Evolutionary conservation across 805 yeast species (phyloP).

Genomic region (Metschnikowia picachoensis): DNA sequence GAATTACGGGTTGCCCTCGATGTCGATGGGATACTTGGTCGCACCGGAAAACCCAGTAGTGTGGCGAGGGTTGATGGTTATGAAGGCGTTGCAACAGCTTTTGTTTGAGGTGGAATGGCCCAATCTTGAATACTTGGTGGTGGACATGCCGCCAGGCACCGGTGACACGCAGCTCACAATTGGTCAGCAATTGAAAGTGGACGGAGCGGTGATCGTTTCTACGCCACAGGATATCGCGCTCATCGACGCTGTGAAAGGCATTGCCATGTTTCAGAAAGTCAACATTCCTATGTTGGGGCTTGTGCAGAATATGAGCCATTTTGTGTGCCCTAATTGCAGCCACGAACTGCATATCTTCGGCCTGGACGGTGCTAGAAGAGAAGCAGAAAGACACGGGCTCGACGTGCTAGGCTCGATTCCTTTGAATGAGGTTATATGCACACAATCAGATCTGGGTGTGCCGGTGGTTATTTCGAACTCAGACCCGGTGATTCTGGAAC

Average conservation of each 20-base stretch:
- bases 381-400: slow-evolving; percentile 45
- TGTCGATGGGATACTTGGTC: slow-evolving; percentile 87
- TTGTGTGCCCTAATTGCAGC: slow-evolving; percentile 68
- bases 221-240: slow-evolving; percentile 87
- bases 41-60: slow-evolving; percentile 65
- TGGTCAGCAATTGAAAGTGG: slow-evolving; percentile 71
- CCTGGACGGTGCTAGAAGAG: slow-evolving; percentile 50
- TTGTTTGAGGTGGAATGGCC: slow-evolving; percentile 79
- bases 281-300: slow-evolving; percentile 69
- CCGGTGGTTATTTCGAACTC: slow-evolving; percentile 53
- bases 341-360: slow-evolving; percentile 78
- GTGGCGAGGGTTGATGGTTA: slow-evolving; percentile 86
- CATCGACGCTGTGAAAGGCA: slow-evolving; percentile 75
- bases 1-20: slow-evolving; percentile 74
- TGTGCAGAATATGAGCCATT: slow-evolving; percentile 81
- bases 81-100: slow-evolving; percentile 83
- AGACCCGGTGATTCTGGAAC: slow-evolving; percentile 31
- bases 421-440: slow-evolving; percentile 54
- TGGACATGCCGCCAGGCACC: slow-evolving; percentile 91
- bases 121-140: slow-evolving; percentile 58
- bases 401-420: slow-evolving; percentile 66
- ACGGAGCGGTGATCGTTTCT: slow-evolving; percentile 78
- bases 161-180: slow-evolving; percentile 83
- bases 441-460: slow-evolving; percentile 58
- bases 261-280: slow-evolving; percentile 71